A percentile compares a stretch with the other conserved stretches of the same genome.
Conservation (phyloP, 2,329 filamentous ascomycete species). For the Fusarium verrucosum region DNA sequence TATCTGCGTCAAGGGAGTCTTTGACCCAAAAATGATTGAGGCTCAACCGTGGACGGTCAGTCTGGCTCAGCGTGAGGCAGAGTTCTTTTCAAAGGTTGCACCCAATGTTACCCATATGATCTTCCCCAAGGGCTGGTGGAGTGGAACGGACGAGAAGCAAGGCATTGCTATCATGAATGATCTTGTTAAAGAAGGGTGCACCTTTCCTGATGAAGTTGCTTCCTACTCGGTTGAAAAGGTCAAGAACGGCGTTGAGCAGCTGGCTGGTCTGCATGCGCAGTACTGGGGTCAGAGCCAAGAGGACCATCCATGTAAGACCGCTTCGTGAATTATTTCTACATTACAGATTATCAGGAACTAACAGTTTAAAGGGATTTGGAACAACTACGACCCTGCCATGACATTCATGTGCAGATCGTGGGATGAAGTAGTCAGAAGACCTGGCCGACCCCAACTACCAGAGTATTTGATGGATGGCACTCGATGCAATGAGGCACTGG, state of each 20-base stretch:
- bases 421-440: conserved; percentile 46
- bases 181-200: conserved; percentile 45
- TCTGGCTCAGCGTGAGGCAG: conserved; percentile 49
- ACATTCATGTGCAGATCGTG: conserved; percentile 45
- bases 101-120: conserved; percentile 45
- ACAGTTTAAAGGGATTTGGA: conserved; percentile 42
- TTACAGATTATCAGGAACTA: background rate
- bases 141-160: conserved; percentile 48
- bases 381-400: conserved; percentile 52
- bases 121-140: conserved; percentile 52
- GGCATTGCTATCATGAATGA: conserved; percentile 53
- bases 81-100: conserved; percentile 51
- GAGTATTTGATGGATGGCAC: conserved; percentile 51
- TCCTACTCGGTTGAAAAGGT: conserved; percentile 47
- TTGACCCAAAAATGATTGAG: conserved; percentile 48
- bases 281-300: conserved; percentile 47
- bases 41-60: conserved; percentile 40
- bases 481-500: conserved; percentile 49
- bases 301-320: conserved; percentile 45
- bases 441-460: conserved; percentile 47
- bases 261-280: conserved; percentile 53
- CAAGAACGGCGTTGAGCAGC: conserved; percentile 50
- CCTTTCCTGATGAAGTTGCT: conserved; percentile 48
- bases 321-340: too few relatives aligned
- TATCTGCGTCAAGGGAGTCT: conserved; percentile 53